Base-by-base conservation (phyloP, 2,329 filamentous ascomycete genomes). In the Aspergillus sp. region DNA sequence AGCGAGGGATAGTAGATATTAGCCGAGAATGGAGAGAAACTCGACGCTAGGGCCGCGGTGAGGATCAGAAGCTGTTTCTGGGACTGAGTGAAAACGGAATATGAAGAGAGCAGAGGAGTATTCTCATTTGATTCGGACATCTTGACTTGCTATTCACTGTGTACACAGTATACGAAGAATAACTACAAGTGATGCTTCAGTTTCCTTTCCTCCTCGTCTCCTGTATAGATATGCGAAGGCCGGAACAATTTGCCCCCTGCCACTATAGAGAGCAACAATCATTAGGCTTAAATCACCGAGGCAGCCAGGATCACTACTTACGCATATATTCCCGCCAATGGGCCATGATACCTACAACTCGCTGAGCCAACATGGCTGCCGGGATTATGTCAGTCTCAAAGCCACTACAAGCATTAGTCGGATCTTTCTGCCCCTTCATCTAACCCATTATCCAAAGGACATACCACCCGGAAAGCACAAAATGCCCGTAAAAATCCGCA, bases 1-100 rank as follows among this genome's bases (percentile, higher is more conserved):
- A 74, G 55, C 3, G 69, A 60, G 2, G 72, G 72, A 35, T 73
- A 65, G 53, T 74, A 75, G 37, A 74, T 72, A 47, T 70, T 70
- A 5, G 69, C 64, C 0, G 68, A 68, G 0, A 75, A 53, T 2
- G 70, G 70, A 0, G 68, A 70, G 50, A 74, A 73, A 35, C 68
- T 63, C 1, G 69, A 70, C 7, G 65, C 69, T 22, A 69, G 57
- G 1, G 68, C 61, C 2, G 70, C 69, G 43, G 67, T 59, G 13
- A 67, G 54, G 25, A 71, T 59, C 17, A 71, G 69, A 15, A 66
- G 57, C 10, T 58, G 53, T 50, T 69, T 71, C 48, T 69, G 60
- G 12, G 45, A 46, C 7, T 45, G 51, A 1, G 61, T 63, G 49
- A 71, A 70, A 9, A 63, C 49, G 0, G 65, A 66, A 47, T 68